These are phyloP conservation scores for Malus hybrid DNA, from an alignment of 331 rosid species.

Conservation along the genomic window DNA sequence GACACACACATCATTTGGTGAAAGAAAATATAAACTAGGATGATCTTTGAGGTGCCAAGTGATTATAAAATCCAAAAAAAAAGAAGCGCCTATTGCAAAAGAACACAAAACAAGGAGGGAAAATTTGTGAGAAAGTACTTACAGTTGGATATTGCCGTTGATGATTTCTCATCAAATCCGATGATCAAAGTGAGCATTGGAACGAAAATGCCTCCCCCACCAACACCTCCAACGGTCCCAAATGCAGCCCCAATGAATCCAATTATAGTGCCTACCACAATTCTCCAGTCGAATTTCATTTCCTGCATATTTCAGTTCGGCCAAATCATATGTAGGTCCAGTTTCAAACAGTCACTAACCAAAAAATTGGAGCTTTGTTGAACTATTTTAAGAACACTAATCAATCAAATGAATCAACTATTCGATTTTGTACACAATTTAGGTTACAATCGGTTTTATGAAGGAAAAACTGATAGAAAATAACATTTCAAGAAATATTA, in stretches of 20 bases:
- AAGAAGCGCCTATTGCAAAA: neutral
- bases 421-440: neutral
- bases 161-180: slow-evolving; percentile 35
- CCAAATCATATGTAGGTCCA: neutral
- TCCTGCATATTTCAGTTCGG: slow-evolving; percentile 17
- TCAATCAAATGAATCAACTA: neutral
- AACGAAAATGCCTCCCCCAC: slow-evolving; percentile 38
- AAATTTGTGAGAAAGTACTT: neutral
- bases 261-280: slow-evolving; percentile 23
- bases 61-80: neutral
- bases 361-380: neutral
- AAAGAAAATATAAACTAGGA: neutral
- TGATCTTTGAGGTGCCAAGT: neutral
- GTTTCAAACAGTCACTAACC: neutral
- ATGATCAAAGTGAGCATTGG: slow-evolving; percentile 37
- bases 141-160: slow-evolving; percentile 35
- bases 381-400: neutral
- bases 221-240: slow-evolving; percentile 41
- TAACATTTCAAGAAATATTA: neutral
- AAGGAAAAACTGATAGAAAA: neutral
- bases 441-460: no score
- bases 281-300: slow-evolving; percentile 28
- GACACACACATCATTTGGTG: neutral
- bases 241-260: slow-evolving; percentile 36
- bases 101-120: neutral